Conservation (phyloP, 495 filamentous ascomycete genomes). For the Wilcoxina mikolae region DNA sequence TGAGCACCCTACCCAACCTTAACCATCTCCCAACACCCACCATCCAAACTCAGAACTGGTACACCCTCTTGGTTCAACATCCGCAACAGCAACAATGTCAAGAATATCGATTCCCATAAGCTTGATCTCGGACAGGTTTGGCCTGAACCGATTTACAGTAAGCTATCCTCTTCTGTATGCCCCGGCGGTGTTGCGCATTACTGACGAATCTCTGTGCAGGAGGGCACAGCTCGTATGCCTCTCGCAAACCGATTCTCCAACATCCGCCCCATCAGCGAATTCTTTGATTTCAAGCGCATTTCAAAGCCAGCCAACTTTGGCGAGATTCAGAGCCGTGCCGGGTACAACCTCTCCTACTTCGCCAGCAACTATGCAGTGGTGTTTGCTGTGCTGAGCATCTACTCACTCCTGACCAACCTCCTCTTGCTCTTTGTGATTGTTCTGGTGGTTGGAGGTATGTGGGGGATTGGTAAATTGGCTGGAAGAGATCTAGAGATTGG, state of each 20-base stretch:
- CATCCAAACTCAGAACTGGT: too few relatives aligned
- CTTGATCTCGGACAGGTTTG: conserved; percentile 74
- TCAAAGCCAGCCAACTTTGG: conserved; percentile 84
- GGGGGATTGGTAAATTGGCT: conserved; percentile 71
- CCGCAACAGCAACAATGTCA: conserved; percentile 46
- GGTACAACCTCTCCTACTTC: conserved; percentile 95
- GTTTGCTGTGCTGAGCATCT: conserved; percentile 88
- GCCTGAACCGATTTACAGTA: conserved; percentile 46
- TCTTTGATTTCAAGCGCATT: conserved; percentile 85
- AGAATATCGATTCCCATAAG: conserved; percentile 84
- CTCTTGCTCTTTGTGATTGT: conserved; percentile 79
- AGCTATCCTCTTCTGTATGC: not conserved
- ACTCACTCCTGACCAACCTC: conserved; percentile 75
- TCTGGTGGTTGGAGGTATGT: conserved; percentile 71
- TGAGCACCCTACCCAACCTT: not conserved
- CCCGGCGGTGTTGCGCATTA: not conserved
- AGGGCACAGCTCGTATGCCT: conserved; percentile 53
- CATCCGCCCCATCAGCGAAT: conserved; percentile 79
- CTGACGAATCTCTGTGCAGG: conserved; percentile 36
- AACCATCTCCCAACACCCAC: not conserved
- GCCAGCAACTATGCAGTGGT: conserved; percentile 95
- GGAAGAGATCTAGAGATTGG: conserved; percentile 81
- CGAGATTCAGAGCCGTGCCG: conserved; percentile 84
- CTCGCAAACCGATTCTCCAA: conserved; percentile 76
- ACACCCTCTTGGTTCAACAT: too few relatives aligned